These are phyloP conservation scores for Lotus japonicus DNA, from an alignment of 306 rosid species.

Conservation along the genomic window DNA sequence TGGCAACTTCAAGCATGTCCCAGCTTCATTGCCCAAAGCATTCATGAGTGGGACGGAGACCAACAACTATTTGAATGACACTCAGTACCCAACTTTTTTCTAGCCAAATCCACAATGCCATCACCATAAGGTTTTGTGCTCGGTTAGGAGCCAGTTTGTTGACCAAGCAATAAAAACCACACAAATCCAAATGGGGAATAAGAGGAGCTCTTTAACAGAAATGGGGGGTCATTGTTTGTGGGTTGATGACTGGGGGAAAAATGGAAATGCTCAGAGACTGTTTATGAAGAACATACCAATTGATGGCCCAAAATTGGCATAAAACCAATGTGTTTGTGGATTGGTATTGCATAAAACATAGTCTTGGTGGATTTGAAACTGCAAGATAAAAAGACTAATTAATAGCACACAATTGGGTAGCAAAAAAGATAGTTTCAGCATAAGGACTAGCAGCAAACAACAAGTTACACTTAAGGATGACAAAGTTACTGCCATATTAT, in stretches of 20 bases:
- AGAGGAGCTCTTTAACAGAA: slow-evolving; percentile 13
- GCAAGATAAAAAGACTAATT: too few relatives aligned
- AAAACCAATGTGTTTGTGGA: not conserved
- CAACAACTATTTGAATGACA: slow-evolving; percentile 16
- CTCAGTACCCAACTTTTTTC: slow-evolving; percentile 26
- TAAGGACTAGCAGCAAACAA: not conserved
- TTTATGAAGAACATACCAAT: not conserved
- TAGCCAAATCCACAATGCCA: slow-evolving; percentile 57
- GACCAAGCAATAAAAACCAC: slow-evolving; percentile 33
- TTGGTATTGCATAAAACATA: not conserved
- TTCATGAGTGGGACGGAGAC: slow-evolving; percentile 2
- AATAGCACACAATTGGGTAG: too few relatives aligned
- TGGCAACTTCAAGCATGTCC: slow-evolving; percentile 30
- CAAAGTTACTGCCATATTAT: slow-evolving; percentile 9
- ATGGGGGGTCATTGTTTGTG: slow-evolving; percentile 6
- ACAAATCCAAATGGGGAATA: slow-evolving; percentile 32
- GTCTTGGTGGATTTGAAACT: too few relatives aligned
- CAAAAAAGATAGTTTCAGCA: too few relatives aligned
- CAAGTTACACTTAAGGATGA: slow-evolving; percentile 4
- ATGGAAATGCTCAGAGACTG: not conserved
- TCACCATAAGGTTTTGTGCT: slow-evolving; percentile 26
- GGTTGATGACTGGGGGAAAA: too few relatives aligned
- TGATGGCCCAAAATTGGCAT: not conserved
- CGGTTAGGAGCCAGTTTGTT: slow-evolving; percentile 16
- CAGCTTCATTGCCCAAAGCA: slow-evolving; percentile 39